Evolutionary conservation across 2,329 filamentous ascomycete species (phyloP).

Genomic region (Sphaerulina populicola): DNA sequence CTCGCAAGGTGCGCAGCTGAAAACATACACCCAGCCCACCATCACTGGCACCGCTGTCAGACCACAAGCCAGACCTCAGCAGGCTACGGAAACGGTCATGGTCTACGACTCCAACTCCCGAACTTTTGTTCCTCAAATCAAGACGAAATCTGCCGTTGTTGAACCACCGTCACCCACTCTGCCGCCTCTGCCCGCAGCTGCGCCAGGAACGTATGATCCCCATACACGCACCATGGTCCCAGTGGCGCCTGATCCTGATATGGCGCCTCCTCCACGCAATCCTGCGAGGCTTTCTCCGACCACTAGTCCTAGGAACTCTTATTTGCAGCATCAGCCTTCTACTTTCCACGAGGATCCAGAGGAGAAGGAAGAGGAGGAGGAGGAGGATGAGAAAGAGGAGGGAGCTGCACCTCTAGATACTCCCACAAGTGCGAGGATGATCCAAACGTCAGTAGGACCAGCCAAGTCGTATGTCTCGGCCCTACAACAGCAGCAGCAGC

Average conservation of each 20-base stretch:
- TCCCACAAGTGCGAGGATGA: constrained; percentile 3
- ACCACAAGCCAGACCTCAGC: constrained; percentile 7
- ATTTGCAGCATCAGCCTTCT: constrained; percentile 30
- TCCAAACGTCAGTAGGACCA: constrained; percentile 22
- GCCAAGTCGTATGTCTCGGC: constrained; percentile 21
- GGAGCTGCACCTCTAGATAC: constrained; percentile 9
- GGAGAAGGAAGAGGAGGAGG: constrained; percentile 9
- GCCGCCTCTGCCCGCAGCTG: constrained; percentile 10
- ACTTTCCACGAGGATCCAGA: constrained; percentile 30
- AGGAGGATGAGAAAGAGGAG: constrained; percentile 1
- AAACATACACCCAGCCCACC: constrained; percentile 5
- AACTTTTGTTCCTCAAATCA: constrained; percentile 25
- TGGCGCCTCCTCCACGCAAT: constrained; percentile 28
- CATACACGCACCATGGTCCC: constrained; percentile 28
- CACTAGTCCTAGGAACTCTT: constrained; percentile 20
- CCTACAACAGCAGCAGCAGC: constrained; percentile 1
- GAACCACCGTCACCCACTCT: constrained; percentile 15
- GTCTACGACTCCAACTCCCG: constrained; percentile 28
- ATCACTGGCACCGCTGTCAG: constrained; percentile 9
- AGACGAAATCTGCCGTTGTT: constrained; percentile 13
- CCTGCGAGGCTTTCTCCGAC: constrained; percentile 27
- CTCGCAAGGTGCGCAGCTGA: constrained; percentile 13
- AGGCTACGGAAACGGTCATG: constrained; percentile 26
- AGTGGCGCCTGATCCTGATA: constrained; percentile 16
- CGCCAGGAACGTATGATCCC: constrained; percentile 27